Percentiles rank a stretch among this genome's conserved stretches.
phyloP scores from a whole-genome alignment of 352 stramenopile species.

The Phytophthora agathidicida region DNA sequence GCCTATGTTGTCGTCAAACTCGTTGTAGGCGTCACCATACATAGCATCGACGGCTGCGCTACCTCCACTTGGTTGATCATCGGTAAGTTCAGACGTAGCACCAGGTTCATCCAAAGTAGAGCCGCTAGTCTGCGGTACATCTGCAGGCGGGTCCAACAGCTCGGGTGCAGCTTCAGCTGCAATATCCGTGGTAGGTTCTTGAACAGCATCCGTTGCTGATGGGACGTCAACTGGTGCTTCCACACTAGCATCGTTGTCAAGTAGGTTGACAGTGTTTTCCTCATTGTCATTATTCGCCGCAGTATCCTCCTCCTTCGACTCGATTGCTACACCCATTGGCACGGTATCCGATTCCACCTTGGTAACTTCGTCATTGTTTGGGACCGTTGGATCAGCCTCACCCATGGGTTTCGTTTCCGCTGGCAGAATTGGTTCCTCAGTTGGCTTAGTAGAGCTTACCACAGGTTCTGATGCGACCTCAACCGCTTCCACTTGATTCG shows the following conservation, averaged over 20 bases:
- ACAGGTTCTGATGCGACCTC: background rate
- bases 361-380: background rate
- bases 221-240: background rate
- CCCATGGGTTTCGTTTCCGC: background rate
- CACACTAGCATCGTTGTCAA: background rate
- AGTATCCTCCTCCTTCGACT: background rate
- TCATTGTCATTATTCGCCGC: background rate
- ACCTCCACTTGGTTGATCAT: constrained; percentile 13
- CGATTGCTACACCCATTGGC: background rate
- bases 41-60: constrained; percentile 43
- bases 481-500: background rate
- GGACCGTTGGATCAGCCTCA: background rate
- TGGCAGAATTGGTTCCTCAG: background rate
- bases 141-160: background rate
- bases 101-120: background rate
- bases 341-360: background rate
- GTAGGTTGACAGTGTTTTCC: background rate
- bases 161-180: background rate
- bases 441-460: background rate
- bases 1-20: constrained; percentile 58
- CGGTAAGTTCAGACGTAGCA: background rate
- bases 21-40: constrained; percentile 60
- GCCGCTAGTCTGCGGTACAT: background rate
- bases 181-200: background rate
- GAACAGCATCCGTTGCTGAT: background rate